Conservation (phyloP, 2,329 filamentous ascomycete genomes). For the Colletotrichum musicola region DNA sequence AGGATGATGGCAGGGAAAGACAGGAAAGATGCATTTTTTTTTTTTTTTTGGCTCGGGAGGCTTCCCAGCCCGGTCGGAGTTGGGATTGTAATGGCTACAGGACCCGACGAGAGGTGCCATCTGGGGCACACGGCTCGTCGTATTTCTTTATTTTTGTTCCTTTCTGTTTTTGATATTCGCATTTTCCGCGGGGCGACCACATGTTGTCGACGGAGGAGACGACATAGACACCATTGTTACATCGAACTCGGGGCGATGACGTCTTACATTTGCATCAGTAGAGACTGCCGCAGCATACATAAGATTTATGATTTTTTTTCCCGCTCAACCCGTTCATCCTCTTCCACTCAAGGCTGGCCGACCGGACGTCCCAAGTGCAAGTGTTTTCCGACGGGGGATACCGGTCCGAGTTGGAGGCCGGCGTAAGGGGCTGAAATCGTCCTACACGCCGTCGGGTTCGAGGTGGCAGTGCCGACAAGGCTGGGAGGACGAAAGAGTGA, state of each 20-base stretch:
- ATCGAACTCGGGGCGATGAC: slow-evolving; percentile 7
- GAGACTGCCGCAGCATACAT: slow-evolving; percentile 12
- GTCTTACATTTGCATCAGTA: neutral
- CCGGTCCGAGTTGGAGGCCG: too few relatives aligned
- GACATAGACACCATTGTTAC: slow-evolving; percentile 13
- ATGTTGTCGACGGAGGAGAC: neutral
- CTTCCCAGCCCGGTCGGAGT: slow-evolving; percentile 35
- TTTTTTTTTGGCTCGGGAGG: slow-evolving; percentile 28
- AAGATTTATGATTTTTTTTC: neutral
- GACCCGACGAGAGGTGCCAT: neutral
- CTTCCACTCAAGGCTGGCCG: too few relatives aligned
- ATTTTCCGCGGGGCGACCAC: neutral
- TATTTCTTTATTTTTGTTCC: neutral
- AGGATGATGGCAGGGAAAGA: slow-evolving; percentile 14
- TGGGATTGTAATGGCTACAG: slow-evolving; percentile 30
- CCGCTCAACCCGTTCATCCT: neutral
- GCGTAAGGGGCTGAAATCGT: neutral
- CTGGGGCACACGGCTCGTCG: neutral
- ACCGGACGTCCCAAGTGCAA: too few relatives aligned
- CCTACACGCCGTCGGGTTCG: too few relatives aligned
- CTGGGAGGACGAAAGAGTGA: neutral
- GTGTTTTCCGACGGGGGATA: too few relatives aligned
- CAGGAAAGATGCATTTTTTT: slow-evolving; percentile 29
- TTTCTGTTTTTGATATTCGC: slow-evolving; percentile 7
- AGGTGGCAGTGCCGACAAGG: slow-evolving; percentile 6